Evolutionary conservation across 495 filamentous ascomycete species (phyloP).

Genomic region (Acidomyces sp.): DNA sequence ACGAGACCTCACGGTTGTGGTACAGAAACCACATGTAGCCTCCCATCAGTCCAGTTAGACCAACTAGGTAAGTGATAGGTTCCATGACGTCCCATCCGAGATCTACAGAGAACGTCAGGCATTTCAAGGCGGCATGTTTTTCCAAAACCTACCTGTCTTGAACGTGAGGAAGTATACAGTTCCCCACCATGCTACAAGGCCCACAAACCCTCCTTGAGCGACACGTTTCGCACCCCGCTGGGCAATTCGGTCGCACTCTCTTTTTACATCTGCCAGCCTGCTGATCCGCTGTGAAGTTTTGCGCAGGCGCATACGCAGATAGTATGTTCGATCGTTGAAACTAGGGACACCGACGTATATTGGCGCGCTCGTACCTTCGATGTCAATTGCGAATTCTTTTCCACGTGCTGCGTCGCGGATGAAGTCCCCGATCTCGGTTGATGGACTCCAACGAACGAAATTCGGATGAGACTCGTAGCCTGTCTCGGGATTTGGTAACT

Average conservation of each 20-base stretch:
- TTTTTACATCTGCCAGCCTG: conserved; percentile 55
- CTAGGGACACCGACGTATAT: conserved; percentile 71
- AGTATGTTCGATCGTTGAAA: conserved; percentile 81
- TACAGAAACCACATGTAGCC: conserved; percentile 92
- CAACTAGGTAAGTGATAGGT: conserved; percentile 78
- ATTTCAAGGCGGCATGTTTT: conserved; percentile 35
- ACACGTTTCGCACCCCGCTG: conserved; percentile 64
- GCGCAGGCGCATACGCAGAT: conserved; percentile 60
- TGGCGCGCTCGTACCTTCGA: conserved; percentile 56
- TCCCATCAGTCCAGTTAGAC: conserved; percentile 68
- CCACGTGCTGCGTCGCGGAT: conserved; percentile 79
- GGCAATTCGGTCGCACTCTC: conserved; percentile 66
- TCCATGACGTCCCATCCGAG: conserved; percentile 75
- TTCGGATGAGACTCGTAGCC: conserved; percentile 22
- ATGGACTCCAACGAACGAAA: conserved; percentile 83
- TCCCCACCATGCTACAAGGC: conserved; percentile 65
- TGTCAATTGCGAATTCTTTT: conserved; percentile 70
- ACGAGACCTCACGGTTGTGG: conserved; percentile 78
- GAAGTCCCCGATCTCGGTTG: conserved; percentile 89
- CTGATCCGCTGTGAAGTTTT: conserved; percentile 57
- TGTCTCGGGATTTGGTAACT: conserved; percentile 8
- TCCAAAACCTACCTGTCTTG: conserved; percentile 38
- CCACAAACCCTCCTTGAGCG: conserved; percentile 62
- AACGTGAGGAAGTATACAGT: conserved; percentile 69
- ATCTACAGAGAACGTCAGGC: conserved; percentile 9